Evolutionary conservation across 768 basidiomycete species (phyloP).

Genomic region (Leccinum ochraceum): DNA sequence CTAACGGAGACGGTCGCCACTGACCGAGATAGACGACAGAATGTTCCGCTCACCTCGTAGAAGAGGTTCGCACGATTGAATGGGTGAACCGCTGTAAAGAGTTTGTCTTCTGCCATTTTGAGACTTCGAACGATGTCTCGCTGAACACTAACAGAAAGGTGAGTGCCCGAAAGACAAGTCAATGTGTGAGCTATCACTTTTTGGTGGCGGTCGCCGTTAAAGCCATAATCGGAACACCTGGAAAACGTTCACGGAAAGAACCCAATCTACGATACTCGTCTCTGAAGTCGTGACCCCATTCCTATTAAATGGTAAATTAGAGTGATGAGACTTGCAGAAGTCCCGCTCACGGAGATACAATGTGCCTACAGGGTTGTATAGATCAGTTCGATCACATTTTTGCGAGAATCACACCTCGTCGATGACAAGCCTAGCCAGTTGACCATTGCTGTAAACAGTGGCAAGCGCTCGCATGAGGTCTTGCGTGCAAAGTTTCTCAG

Average conservation of each 20-base stretch:
- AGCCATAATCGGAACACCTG: conserved; percentile 81
- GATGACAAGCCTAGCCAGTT: conserved; percentile 73
- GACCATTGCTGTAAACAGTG: conserved; percentile 50
- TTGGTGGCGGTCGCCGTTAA: conserved; percentile 82
- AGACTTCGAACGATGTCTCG: conserved; percentile 70
- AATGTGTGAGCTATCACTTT: conserved; percentile 37
- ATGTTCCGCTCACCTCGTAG: conserved; percentile 59
- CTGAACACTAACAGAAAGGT: conserved; percentile 55
- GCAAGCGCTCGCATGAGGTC: conserved; percentile 56
- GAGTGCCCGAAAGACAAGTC: not conserved
- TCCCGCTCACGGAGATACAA: conserved; percentile 69
- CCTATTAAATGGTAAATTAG: conserved; percentile 41
- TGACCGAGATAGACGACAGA: not conserved
- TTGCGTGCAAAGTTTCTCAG: conserved; percentile 63
- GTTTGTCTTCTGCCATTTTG: conserved; percentile 52
- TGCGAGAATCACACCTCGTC: conserved; percentile 60
- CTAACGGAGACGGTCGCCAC: conserved; percentile 33
- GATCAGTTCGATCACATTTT: conserved; percentile 4
- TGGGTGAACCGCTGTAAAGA: conserved; percentile 70
- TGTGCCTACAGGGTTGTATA: conserved; percentile 55
- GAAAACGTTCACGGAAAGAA: conserved; percentile 63
- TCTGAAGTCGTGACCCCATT: conserved; percentile 87
- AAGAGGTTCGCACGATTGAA: conserved; percentile 81
- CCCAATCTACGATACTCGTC: conserved; percentile 73
- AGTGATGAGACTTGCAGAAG: not conserved